Base-by-base conservation (phyloP, 768 basidiomycete genomes). In the Tylopilus sp. region DNA sequence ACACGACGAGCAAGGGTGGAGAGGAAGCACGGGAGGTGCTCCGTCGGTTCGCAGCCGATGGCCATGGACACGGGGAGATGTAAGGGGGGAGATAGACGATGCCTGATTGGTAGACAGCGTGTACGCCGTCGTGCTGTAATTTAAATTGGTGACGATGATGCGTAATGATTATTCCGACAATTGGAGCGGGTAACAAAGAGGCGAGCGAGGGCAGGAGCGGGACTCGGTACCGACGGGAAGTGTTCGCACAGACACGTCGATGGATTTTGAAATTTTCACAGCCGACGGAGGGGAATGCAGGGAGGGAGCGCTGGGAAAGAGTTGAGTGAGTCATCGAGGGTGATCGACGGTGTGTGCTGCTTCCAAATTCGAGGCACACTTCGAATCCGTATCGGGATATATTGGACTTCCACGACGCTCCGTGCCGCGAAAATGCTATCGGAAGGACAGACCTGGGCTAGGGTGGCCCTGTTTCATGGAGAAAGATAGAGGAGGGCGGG, bases 1-100 rank as follows among this genome's bases (percentile, higher is more conserved):
- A 94, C 66, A 92, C 90, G 35, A 74, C 79, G 50, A 87, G 90
- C 44, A 80, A 73, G 22, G 67, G 69, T 0, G 80, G 74, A 9
- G 69, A 67, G 38, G 83, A 81, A 54, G 80, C 83, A n/a, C 71
- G 79, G 53, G 67, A 66, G 41, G 73, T 73, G 30, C 74, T 91
- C 10, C 67, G 69, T 28, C 70, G 60, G 48, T 85, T 80, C 67
- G 79, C 77, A 21, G 69, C 63, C 17, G 70, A 70, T 53, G 74
- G 71, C 20, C 61, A 72, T 52, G 74, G 74, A 56, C 63, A 72
- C 44, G 71, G 62, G 55, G 50, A 15, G 35, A 18, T 25, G 50
- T 59, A 36, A 47, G 9, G 33, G 7, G 5, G n/a, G 35, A 31
- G 28, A 40, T 25, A 13, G 41, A 40, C 6, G 36, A 23, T 44